These are phyloP conservation scores for Mortierella sp. DNA, from an alignment of 371 early-diverging fungal genomes.

Conservation along the genomic window DNA sequence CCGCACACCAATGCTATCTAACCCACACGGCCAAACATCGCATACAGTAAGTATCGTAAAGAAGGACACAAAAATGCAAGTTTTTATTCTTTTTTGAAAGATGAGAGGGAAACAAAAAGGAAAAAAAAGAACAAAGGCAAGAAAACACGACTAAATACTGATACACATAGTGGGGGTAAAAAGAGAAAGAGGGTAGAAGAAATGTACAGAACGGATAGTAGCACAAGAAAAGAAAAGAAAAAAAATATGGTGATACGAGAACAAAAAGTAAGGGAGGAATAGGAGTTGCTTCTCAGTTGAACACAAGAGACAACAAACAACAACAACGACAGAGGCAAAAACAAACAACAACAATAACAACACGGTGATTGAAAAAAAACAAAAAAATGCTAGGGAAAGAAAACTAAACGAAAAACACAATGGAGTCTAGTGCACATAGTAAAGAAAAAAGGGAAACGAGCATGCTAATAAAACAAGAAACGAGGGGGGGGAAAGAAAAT, in stretches of 20 bases:
- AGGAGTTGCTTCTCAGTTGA: not conserved
- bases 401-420: slow-evolving; percentile 3
- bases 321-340: not conserved
- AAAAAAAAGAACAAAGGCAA: not conserved
- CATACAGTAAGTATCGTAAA: not conserved
- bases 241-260: slow-evolving; percentile 11
- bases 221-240: slow-evolving; percentile 1
- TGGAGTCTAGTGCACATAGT: slow-evolving; percentile 1
- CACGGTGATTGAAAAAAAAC: not conserved
- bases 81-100: slow-evolving; percentile 6
- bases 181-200: not conserved
- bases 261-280: not conserved
- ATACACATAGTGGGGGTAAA: not conserved
- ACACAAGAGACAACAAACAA: not conserved
- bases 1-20: too few species aligned
- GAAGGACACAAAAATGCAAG: slow-evolving; percentile 10
- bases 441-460: not conserved
- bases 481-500: not conserved
- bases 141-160: not conserved
- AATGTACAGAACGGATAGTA: slow-evolving; percentile 14
- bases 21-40: too few species aligned
- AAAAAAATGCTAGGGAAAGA: not conserved
- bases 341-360: not conserved
- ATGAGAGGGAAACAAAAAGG: not conserved
- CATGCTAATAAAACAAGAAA: slow-evolving; percentile 10